Percentiles rank a stretch among this genome's conserved stretches.
These are phyloP conservation scores for Penicillium occitanis DNA, from an alignment of 2,329 filamentous ascomycete genomes.

Conservation along the genomic window DNA sequence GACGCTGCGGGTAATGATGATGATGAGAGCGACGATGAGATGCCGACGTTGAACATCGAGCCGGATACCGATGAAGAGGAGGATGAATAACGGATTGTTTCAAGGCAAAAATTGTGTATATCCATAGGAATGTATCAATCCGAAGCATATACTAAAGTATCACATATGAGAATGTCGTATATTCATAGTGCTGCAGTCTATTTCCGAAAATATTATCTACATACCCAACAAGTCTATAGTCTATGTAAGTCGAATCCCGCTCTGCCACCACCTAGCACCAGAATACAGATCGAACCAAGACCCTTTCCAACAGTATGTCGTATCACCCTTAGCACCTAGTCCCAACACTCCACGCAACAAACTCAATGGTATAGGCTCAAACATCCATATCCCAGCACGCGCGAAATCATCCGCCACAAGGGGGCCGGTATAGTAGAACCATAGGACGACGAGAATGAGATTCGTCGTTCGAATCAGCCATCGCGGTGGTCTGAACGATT, in stretches of 20 bases:
- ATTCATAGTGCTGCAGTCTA: background rate
- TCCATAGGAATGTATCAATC: background rate
- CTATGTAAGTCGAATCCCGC: constrained; percentile 45
- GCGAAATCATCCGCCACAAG: constrained; percentile 76
- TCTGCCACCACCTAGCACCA: constrained; percentile 65
- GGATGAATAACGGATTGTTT: constrained; percentile 32
- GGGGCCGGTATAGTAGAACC: constrained; percentile 66
- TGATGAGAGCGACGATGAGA: constrained; percentile 50
- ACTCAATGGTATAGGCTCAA: constrained; percentile 79
- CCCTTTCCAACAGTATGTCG: constrained; percentile 67
- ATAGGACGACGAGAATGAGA: constrained; percentile 60
- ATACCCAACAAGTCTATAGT: background rate
- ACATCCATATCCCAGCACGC: constrained; percentile 71
- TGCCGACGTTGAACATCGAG: constrained; percentile 50
- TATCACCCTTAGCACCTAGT: constrained; percentile 57
- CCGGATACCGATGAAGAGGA: constrained; percentile 49
- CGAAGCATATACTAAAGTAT: background rate
- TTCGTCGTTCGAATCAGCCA: constrained; percentile 57
- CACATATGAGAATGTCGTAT: background rate
- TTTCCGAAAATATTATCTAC: background rate
- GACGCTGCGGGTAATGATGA: constrained; percentile 31
- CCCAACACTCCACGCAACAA: constrained; percentile 64
- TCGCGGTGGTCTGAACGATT: constrained; percentile 44
- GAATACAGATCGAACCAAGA: constrained; percentile 58
- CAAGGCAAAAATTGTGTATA: constrained; percentile 26